Conservation (phyloP, 2,329 filamentous ascomycete genomes). For the Nannizziopsis arthrosporioides region DNA sequence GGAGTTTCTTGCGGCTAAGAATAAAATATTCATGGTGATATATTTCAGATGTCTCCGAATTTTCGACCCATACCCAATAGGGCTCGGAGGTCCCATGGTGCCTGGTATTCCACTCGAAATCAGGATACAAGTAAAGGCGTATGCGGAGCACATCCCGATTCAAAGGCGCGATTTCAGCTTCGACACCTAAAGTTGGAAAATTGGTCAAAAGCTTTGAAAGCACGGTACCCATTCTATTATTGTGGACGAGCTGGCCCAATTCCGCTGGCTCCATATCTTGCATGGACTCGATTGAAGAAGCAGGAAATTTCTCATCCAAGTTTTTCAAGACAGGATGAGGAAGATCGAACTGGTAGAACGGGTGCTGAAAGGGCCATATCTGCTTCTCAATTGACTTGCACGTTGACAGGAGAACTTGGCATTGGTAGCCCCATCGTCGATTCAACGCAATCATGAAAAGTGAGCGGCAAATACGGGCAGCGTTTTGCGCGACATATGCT, state of each 20-base stretch:
- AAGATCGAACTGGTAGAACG: constrained; percentile 87
- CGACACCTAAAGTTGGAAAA: constrained; percentile 82
- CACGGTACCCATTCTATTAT: constrained; percentile 71
- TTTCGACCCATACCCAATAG: constrained; percentile 98
- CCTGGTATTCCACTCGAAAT: constrained; percentile 89
- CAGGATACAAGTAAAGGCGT: constrained; percentile 70
- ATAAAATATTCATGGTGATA: constrained; percentile 98
- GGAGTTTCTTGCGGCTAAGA: constrained; percentile 72
- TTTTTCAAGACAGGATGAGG: constrained; percentile 72
- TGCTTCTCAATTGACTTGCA: constrained; percentile 96
- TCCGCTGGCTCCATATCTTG: constrained; percentile 89
- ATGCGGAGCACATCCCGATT: constrained; percentile 94
- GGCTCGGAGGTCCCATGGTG: constrained; percentile 90
- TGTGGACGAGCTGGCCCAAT: constrained; percentile 83
- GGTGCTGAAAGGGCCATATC: constrained; percentile 90
- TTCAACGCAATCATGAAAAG: constrained; percentile 97
- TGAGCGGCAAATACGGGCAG: constrained; percentile 83
- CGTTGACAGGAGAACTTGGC: constrained; percentile 75
- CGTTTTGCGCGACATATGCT: constrained; percentile 91
- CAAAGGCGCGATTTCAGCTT: constrained; percentile 87
- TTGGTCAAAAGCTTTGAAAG: constrained; percentile 73
- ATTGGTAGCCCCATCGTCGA: constrained; percentile 89
- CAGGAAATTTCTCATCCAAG: constrained; percentile 64
- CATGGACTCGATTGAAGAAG: constrained; percentile 66
- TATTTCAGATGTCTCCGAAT: constrained; percentile 93